A percentile compares a stretch with the other conserved stretches of the same genome.
Evolutionary conservation across 2,329 filamentous ascomycete species (phyloP).

Genomic region (Emmonsia crescens): DNA sequence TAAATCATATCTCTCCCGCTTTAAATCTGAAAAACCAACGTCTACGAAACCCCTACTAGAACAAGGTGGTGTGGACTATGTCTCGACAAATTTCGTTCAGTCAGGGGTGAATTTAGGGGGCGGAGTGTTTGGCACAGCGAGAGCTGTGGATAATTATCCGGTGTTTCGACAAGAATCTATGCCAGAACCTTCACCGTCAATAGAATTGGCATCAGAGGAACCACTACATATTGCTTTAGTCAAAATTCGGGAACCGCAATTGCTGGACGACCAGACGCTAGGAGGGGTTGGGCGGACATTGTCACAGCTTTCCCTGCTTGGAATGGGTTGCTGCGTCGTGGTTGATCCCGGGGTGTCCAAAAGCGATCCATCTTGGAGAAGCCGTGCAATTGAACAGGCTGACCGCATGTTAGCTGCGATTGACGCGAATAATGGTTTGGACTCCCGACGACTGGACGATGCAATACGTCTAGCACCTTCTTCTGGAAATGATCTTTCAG

Average conservation of each 20-base stretch:
- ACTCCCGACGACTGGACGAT: constrained; percentile 58
- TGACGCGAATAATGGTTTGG: constrained; percentile 53
- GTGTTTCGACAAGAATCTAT: constrained; percentile 47
- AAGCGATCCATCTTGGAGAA: constrained; percentile 27
- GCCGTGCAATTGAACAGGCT: constrained; percentile 50
- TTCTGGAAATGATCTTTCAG: constrained; percentile 24
- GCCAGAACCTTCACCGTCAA: constrained; percentile 25
- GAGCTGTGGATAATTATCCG: constrained; percentile 48
- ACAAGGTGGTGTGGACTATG: neutral
- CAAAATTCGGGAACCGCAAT: constrained; percentile 66
- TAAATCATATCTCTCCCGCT: constrained; percentile 80
- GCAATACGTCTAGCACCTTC: constrained; percentile 31
- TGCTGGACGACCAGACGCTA: constrained; percentile 57
- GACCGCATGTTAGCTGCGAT: constrained; percentile 65
- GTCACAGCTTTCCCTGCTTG: constrained; percentile 69
- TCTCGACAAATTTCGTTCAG: constrained; percentile 12
- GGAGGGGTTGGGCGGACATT: constrained; percentile 72
- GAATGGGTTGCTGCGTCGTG: constrained; percentile 71
- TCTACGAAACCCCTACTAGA: neutral
- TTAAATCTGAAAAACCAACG: constrained; percentile 40
- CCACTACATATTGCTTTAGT: constrained; percentile 70
- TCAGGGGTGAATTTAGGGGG: constrained; percentile 51
- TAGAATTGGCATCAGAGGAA: constrained; percentile 18
- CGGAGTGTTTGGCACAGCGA: constrained; percentile 45
- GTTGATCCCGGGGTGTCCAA: constrained; percentile 54